These are phyloP conservation scores for Monilinia vaccinii-corymbosi DNA, from an alignment of 2,329 filamentous ascomycete genomes.

Conservation along the genomic window DNA sequence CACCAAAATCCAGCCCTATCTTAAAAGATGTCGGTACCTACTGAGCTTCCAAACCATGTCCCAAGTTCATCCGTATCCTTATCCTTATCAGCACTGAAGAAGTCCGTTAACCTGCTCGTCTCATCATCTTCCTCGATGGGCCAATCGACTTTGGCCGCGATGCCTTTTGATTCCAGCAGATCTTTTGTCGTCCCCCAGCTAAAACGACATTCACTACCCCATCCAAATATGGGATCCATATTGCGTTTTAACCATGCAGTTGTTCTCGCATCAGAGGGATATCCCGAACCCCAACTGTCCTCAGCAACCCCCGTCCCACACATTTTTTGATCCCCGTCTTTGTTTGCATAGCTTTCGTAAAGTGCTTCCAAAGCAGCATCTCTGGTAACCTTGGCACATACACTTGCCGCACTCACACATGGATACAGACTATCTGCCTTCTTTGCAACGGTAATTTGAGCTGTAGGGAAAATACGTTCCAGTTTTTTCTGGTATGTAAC, in stretches of 20 bases:
- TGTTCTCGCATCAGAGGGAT: conserved; percentile 79
- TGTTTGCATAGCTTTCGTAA: conserved; percentile 37
- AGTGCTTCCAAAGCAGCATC: conserved; percentile 81
- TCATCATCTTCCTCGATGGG: conserved; percentile 63
- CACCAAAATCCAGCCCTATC: background rate
- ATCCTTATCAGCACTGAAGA: conserved; percentile 42
- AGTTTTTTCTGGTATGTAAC: conserved; percentile 76
- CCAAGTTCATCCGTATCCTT: conserved; percentile 50
- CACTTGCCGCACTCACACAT: conserved; percentile 84
- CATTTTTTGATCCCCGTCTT: conserved; percentile 23
- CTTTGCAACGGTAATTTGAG: conserved; percentile 68
- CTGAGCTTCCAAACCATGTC: conserved; percentile 63
- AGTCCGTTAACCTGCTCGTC: conserved; percentile 65
- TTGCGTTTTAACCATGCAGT: conserved; percentile 72
- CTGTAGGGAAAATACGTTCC: conserved; percentile 72
- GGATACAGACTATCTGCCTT: conserved; percentile 93
- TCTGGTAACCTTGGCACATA: conserved; percentile 92
- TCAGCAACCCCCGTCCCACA: conserved; percentile 23
- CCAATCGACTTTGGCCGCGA: conserved; percentile 72
- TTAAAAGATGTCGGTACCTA: conserved; percentile 27
- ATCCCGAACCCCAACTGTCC: conserved; percentile 78
- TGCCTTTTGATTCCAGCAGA: conserved; percentile 59
- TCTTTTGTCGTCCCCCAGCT: conserved; percentile 96
- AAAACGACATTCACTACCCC: conserved; percentile 87
- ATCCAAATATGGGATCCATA: conserved; percentile 91